phyloP scores from a whole-genome alignment of 768 basidiomycete genomes.

The Pleurotus djamor region DNA sequence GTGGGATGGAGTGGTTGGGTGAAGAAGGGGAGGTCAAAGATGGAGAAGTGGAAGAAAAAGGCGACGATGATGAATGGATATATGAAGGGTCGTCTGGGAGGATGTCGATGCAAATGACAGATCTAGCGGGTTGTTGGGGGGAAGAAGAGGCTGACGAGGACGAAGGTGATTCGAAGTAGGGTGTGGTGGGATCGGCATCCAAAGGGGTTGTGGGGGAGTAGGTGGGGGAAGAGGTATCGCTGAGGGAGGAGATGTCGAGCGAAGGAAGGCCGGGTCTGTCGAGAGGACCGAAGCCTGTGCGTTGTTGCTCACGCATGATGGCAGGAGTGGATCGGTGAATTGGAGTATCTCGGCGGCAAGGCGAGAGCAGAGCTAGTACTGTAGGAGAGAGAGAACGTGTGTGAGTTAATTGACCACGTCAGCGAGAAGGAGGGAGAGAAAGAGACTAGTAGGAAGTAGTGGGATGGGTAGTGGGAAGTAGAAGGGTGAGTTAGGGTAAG shows the following conservation, averaged over 20 bases:
- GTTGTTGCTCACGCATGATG: conserved; percentile 5
- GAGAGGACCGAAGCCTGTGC: not conserved
- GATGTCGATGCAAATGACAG: conserved; percentile 46
- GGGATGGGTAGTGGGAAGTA: too few relatives aligned
- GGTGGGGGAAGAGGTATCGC: conserved; percentile 1
- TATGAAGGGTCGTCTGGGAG: conserved; percentile 23
- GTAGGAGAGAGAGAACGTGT: not conserved
- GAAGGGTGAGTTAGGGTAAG: too few relatives aligned
- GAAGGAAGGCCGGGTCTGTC: conserved; percentile 5
- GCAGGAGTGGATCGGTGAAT: conserved; percentile 13
- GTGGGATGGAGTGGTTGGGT: conserved; percentile 7
- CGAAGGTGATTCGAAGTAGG: conserved; percentile 23
- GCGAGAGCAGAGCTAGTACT: conserved; percentile 48
- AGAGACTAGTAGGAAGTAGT: too few relatives aligned
- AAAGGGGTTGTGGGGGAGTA: conserved; percentile 22
- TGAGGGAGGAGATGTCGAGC: not conserved
- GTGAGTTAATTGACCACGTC: conserved; percentile 2
- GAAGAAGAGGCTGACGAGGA: not conserved
- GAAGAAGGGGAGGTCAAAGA: not conserved
- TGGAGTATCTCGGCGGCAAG: conserved; percentile 24
- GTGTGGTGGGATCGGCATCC: conserved; percentile 13
- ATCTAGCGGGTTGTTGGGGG: conserved; percentile 16
- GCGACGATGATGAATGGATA: not conserved
- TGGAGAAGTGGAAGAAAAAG: conserved; percentile 2
- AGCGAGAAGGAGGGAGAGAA: conserved; percentile 5